A percentile compares a stretch with the other conserved stretches of the same genome.
Evolutionary conservation across 2,329 filamentous ascomycete species (phyloP).

Genomic region (Thelonectria discophora): DNA sequence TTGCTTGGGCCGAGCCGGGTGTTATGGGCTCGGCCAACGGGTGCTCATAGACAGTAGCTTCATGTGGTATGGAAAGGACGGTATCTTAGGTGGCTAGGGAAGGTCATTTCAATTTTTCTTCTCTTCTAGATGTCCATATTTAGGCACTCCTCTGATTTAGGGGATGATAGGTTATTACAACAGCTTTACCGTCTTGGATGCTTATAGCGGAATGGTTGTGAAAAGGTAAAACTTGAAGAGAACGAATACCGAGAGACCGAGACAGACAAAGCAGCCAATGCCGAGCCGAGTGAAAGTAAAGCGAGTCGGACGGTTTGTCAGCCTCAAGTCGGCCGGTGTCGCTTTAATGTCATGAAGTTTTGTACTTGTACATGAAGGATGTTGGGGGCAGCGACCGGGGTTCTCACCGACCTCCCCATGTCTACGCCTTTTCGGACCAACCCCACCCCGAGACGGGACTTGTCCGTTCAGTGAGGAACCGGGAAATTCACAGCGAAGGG

Average conservation of each 20-base stretch:
- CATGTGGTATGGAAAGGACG: neutral
- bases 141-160: neutral
- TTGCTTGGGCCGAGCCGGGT: neutral
- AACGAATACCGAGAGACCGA: neutral
- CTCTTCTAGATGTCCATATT: constrained; percentile 4
- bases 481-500: neutral
- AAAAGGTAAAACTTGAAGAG: neutral
- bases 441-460: constrained; percentile 36
- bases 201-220: neutral
- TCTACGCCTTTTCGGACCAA: constrained; percentile 32
- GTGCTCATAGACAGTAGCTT: constrained; percentile 8
- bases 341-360: neutral
- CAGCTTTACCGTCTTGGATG: neutral
- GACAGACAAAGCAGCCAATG: neutral
- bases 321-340: neutral
- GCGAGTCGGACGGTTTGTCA: neutral
- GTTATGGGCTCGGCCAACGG: neutral
- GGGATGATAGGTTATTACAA: neutral
- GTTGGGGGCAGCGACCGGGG: constrained; percentile 31
- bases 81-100: neutral
- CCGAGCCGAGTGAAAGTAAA: neutral
- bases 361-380: constrained; percentile 10
- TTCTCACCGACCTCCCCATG: constrained; percentile 35
- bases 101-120: neutral
- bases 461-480: neutral